These are phyloP conservation scores for Tylopilus rubrobrunneus DNA, from an alignment of 768 basidiomycete species.

Conservation along the genomic window DNA sequence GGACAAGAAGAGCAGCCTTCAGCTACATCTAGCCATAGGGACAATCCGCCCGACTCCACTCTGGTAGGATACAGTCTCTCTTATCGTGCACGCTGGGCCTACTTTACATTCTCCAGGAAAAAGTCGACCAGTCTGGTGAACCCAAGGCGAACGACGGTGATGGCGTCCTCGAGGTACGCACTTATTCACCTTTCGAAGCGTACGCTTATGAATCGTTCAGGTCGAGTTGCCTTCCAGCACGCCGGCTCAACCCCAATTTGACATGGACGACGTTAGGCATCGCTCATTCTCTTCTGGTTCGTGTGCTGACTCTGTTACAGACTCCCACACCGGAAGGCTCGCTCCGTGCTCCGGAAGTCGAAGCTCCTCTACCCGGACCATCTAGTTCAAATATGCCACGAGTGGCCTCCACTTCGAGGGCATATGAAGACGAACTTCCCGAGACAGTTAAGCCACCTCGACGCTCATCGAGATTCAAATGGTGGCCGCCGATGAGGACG, in stretches of 20 bases:
- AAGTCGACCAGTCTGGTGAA: not conserved
- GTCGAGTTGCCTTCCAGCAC: not conserved
- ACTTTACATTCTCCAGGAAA: not conserved
- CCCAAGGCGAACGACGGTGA: not conserved
- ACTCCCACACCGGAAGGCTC: not conserved
- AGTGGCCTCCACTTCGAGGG: not conserved
- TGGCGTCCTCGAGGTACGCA: not conserved
- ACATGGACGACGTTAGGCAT: not conserved
- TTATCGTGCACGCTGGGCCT: not conserved
- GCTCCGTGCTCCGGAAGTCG: not conserved
- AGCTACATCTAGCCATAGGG: not conserved
- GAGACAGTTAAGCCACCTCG: not conserved
- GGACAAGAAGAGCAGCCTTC: not conserved
- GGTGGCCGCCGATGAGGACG: not conserved
- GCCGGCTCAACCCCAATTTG: not conserved
- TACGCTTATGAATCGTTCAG: not conserved
- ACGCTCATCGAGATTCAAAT: not conserved
- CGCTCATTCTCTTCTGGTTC: not conserved
- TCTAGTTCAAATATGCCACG: not conserved
- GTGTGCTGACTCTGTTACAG: not conserved
- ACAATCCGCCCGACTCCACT: not conserved
- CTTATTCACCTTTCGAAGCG: not conserved
- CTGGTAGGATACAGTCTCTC: not conserved
- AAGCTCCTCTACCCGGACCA: not conserved
- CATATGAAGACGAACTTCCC: not conserved